A percentile compares a stretch with the other conserved stretches of the same genome.
These are phyloP conservation scores for Cyclostephanos tholiformis DNA, from an alignment of 108 stramenopile genomes.

Conservation along the genomic window DNA sequence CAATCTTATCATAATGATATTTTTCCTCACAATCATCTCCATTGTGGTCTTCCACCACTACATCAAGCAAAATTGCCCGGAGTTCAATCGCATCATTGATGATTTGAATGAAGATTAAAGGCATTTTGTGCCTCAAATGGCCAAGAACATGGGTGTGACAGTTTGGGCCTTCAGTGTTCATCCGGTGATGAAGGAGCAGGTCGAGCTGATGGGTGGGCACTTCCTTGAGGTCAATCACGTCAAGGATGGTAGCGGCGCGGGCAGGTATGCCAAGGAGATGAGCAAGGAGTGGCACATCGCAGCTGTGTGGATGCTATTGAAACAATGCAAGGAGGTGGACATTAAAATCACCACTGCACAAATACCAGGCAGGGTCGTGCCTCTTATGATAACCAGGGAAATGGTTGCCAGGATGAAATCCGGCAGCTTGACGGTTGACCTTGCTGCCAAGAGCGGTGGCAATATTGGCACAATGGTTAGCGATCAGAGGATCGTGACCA, in stretches of 20 bases:
- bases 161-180: conserved; percentile 99
- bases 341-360: conserved; percentile 98
- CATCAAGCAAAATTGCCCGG: conserved; percentile 1
- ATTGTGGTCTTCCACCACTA: conserved; percentile 7
- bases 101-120: neutral
- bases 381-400: conserved; percentile 95
- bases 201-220: conserved; percentile 97
- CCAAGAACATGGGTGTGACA: conserved; percentile 99
- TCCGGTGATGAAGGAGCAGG: conserved; percentile 98
- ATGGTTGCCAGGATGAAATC: conserved; percentile 97
- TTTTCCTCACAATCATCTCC: conserved; percentile 19
- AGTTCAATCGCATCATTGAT: neutral
- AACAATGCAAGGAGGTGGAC: conserved; percentile 95
- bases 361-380: conserved; percentile 97
- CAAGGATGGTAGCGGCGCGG: conserved; percentile 98
- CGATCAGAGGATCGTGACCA: conserved; percentile 82
- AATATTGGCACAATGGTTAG: conserved; percentile 95
- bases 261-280: conserved; percentile 99
- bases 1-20: conserved; percentile 1
- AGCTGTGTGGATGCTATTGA: conserved; percentile 83
- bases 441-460: conserved; percentile 98
- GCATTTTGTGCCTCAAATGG: conserved; percentile 64
- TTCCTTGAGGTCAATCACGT: conserved; percentile 95
- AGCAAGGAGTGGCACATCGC: conserved; percentile 95
- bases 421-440: conserved; percentile 97